Evolutionary conservation across 129 eudicot genomes (phyloP).

Genomic region (Deinandra increscens): DNA sequence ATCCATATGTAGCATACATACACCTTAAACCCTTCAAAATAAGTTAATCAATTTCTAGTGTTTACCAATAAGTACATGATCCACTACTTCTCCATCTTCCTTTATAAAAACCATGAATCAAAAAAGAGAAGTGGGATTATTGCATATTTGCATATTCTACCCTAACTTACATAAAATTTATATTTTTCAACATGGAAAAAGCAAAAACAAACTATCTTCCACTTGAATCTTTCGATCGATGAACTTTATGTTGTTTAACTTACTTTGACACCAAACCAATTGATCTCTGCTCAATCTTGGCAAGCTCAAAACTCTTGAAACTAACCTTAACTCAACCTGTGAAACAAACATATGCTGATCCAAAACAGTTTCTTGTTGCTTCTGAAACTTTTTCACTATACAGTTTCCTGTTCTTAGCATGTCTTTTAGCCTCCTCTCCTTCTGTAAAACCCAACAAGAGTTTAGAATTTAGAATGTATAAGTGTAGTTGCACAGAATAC

Average conservation of each 20-base stretch:
- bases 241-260: constrained; percentile 54
- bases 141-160: constrained; percentile 21
- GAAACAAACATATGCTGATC: constrained; percentile 44
- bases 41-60: constrained; percentile 13
- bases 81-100: constrained; percentile 39
- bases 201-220: constrained; percentile 62
- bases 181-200: constrained; percentile 62
- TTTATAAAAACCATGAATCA: constrained; percentile 31
- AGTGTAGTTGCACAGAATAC: background rate
- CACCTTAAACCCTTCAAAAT: constrained; percentile 22
- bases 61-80: constrained; percentile 24
- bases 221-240: constrained; percentile 49
- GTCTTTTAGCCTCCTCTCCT: constrained; percentile 76
- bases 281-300: constrained; percentile 70
- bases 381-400: constrained; percentile 75
- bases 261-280: constrained; percentile 71
- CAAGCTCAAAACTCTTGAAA: constrained; percentile 65
- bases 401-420: constrained; percentile 69
- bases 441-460: constrained; percentile 43
- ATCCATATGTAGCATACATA: constrained; percentile 27
- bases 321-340: constrained; percentile 70
- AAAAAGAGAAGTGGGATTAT: constrained; percentile 39
- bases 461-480: constrained; percentile 10
- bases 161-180: background rate
- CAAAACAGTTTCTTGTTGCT: constrained; percentile 42